Evolutionary conservation across 331 rosid genomes (phyloP), one percentile per base, ranked within the genome.

Genomic region (Quercus phellos): DNA sequence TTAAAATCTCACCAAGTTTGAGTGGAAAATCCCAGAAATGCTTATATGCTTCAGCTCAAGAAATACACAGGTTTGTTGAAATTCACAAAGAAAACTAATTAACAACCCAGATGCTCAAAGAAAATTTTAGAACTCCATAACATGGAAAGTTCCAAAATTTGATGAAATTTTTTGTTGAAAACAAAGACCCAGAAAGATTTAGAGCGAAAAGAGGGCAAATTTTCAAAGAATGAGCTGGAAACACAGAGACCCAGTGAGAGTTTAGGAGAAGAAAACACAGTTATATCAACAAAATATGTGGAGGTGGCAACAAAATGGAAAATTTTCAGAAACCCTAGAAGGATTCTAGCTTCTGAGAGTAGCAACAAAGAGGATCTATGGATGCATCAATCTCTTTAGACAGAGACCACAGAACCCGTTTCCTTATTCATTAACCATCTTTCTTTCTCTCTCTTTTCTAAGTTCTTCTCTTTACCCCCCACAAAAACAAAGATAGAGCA

Each of bases 291-390:
- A 38, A 8, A 3, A 38, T 38, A 0, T 38, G 6, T 5, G 30
- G 2, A 2, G 55, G 18, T 17, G 14, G 46, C 22, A 16, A 35
- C 29, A 70, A n/a, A 17, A 73, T 11, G 53, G 56, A 59, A 78
- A 53, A 51, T 14, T 19, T 21, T 29, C 87, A 54, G 83, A 87
- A 85, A 77, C 92, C 88, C 90, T 84, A 81, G 80, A 35, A 46
- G 72, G 75, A 77, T 74, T 80, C 24, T 30, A 6, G 35, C 54
- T 74, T 80, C 24, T 30, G 11, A 55, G 60, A 29, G 80, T 43
- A 43, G 10, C 5, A 54, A 19, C 22, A 29, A 32, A 26, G 34
- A 51, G 24, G 22, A n/a, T 19, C 19, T 59, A 8, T 26, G 51
- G 59, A 4, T 72, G 34, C 5, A 70, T 67, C 19, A 6, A 34